Conservation (phyloP, 1,284 basidiomycete species). For the Takashimella koratensis region DNA sequence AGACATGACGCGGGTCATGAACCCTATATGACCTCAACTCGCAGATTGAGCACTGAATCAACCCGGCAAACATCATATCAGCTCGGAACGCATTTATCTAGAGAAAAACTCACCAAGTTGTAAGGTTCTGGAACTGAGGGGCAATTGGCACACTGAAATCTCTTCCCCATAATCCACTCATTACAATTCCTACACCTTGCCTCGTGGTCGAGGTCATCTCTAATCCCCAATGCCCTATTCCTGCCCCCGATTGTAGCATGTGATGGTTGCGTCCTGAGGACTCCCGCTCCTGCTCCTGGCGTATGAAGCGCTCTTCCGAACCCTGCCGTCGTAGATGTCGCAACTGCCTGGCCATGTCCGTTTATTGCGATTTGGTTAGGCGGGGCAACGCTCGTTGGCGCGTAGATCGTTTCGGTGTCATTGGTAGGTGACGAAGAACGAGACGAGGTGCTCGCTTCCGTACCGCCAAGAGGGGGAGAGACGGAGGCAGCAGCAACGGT, state of each 20-base stretch:
- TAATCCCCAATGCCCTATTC: neutral
- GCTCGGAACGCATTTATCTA: too few species aligned
- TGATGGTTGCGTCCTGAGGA: neutral
- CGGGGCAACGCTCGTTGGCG: slow-evolving; percentile 11
- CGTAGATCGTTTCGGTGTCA: slow-evolving; percentile 47
- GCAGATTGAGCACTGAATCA: slow-evolving; percentile 75
- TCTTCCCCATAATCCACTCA: slow-evolving; percentile 45
- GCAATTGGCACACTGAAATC: slow-evolving; percentile 51
- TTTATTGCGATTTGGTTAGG: too few species aligned
- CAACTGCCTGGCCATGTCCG: too few species aligned
- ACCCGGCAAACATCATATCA: neutral
- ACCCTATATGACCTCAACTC: slow-evolving; percentile 69
- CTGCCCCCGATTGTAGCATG: neutral
- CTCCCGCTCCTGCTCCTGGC: neutral
- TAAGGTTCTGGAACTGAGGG: slow-evolving; percentile 43
- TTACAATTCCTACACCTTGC: slow-evolving; percentile 40
- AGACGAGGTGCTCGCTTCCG: slow-evolving; percentile 12
- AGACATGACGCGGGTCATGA: slow-evolving; percentile 77
- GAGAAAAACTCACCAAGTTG: slow-evolving; percentile 45
- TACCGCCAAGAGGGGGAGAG: neutral
- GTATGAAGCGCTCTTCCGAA: neutral
- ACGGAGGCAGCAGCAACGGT: slow-evolving; percentile 26
- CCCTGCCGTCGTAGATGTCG: too few species aligned
- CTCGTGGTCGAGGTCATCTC: slow-evolving; percentile 43
- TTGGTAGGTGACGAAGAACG: slow-evolving; percentile 41